A percentile compares a stretch with the other conserved stretches of the same genome.
phyloP scores from a whole-genome alignment of 2,329 filamentous ascomycete species.

The Zarea fungicola region DNA sequence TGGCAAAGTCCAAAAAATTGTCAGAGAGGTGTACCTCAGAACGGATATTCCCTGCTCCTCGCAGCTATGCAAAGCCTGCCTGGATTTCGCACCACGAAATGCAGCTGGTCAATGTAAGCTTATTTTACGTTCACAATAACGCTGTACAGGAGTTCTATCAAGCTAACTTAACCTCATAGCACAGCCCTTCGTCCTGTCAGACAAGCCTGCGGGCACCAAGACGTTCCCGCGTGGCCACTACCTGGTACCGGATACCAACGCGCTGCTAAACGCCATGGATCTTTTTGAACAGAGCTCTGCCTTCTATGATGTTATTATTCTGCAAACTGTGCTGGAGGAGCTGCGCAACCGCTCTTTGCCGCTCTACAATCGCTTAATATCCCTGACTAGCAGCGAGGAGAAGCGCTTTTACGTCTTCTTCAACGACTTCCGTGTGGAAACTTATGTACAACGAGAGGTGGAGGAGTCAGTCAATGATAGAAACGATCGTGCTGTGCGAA shows the following conservation, averaged over 20 bases:
- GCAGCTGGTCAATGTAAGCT: slow-evolving; percentile 69
- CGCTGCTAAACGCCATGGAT: slow-evolving; percentile 92
- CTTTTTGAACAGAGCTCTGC: slow-evolving; percentile 87
- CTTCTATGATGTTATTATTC: slow-evolving; percentile 93
- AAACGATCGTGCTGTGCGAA: slow-evolving; percentile 87
- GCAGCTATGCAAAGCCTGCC: slow-evolving; percentile 73
- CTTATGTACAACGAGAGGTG: slow-evolving; percentile 67
- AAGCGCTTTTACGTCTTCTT: slow-evolving; percentile 99
- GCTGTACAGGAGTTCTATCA: slow-evolving; percentile 15
- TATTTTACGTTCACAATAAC: neutral
- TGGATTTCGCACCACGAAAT: slow-evolving; percentile 69
- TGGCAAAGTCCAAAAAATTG: slow-evolving; percentile 98
- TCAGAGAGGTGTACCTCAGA: slow-evolving; percentile 90
- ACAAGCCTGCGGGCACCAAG: slow-evolving; percentile 78
- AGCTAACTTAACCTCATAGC: slow-evolving; percentile 45
- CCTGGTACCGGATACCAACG: slow-evolving; percentile 92
- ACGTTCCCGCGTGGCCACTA: slow-evolving; percentile 85
- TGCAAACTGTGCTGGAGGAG: slow-evolving; percentile 96
- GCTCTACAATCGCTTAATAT: slow-evolving; percentile 87
- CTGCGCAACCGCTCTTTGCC: slow-evolving; percentile 89
- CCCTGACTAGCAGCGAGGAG: slow-evolving; percentile 88
- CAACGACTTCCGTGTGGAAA: slow-evolving; percentile 95
- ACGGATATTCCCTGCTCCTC: slow-evolving; percentile 98
- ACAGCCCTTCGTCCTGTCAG: slow-evolving; percentile 80
- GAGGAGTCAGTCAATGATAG: slow-evolving; percentile 93